Evolutionary conservation across 805 yeast species (phyloP).

Genomic region (Yarrowia phangngaensis): DNA sequence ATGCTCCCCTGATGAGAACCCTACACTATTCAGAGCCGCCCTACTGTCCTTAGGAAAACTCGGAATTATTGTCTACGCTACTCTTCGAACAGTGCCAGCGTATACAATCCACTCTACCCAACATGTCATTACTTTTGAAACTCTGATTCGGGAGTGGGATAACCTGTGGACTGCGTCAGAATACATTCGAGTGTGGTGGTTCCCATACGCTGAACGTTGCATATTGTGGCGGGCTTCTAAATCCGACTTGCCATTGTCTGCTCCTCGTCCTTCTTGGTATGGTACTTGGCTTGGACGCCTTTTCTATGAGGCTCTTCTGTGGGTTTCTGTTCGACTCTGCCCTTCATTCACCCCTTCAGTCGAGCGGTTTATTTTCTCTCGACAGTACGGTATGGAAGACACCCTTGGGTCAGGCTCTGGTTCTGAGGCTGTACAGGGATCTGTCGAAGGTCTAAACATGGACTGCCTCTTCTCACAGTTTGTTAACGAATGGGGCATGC

Average conservation of each 20-base stretch:
- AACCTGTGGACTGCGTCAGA: conserved; percentile 85
- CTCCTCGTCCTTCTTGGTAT: conserved; percentile 75
- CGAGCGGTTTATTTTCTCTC: conserved; percentile 77
- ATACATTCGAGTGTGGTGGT: conserved; percentile 95
- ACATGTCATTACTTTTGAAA: conserved; percentile 74
- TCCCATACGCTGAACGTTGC: conserved; percentile 83
- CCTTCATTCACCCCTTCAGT: conserved; percentile 80
- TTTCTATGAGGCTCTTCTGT: conserved; percentile 73
- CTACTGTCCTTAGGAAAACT: conserved; percentile 83
- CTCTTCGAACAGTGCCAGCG: conserved; percentile 77
- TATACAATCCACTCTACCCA: conserved; percentile 77
- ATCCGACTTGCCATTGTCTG: conserved; percentile 58
- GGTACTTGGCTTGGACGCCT: conserved; percentile 75
- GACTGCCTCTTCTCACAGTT: conserved; percentile 92
- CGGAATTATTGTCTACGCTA: conserved; percentile 83
- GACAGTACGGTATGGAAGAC: conserved; percentile 77
- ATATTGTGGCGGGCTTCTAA: conserved; percentile 87
- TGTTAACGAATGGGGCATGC: conserved; percentile 97
- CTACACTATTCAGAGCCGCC: conserved; percentile 73
- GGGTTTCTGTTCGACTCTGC: conserved; percentile 67
- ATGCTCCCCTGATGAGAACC: conserved; percentile 62
- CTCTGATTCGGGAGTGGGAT: conserved; percentile 47
- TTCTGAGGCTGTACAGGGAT: conserved; percentile 65
- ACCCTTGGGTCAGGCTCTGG: conserved; percentile 51
- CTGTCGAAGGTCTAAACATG: conserved; percentile 88